A percentile compares a stretch with the other conserved stretches of the same genome.
phyloP scores from a whole-genome alignment of 345 rosid species.

The Bruguiera gymnorhiza region DNA sequence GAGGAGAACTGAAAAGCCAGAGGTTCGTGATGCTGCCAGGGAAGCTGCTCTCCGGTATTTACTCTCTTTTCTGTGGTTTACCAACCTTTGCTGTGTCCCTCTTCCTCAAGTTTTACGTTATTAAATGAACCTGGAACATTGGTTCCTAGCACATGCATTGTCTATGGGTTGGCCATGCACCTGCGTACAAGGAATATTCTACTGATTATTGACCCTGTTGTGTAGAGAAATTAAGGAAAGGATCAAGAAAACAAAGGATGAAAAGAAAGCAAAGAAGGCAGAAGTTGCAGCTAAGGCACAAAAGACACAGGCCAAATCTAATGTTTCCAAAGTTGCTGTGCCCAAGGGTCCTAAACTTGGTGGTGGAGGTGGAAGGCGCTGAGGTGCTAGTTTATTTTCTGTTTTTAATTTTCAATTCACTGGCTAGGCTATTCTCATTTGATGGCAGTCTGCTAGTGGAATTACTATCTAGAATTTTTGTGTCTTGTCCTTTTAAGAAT shows the following conservation, averaged over 20 bases:
- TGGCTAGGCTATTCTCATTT: slow-evolving; percentile 1
- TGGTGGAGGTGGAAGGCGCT: slow-evolving; percentile 38
- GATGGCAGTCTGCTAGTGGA: slow-evolving; percentile 3
- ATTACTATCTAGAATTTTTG: slow-evolving; percentile 16
- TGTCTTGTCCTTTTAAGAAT: not conserved
- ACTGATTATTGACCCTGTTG: not conserved
- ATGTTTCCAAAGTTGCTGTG: slow-evolving; percentile 12
- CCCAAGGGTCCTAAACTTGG: slow-evolving; percentile 36
- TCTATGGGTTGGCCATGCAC: not conserved
- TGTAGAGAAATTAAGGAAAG: slow-evolving; percentile 36
- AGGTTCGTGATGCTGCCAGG: slow-evolving; percentile 39
- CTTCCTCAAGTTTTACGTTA: not conserved
- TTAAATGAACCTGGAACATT: not conserved
- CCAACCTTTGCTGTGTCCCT: not conserved
- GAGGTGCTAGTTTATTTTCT: not conserved
- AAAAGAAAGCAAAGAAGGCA: slow-evolving; percentile 36
- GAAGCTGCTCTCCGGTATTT: slow-evolving; percentile 36
- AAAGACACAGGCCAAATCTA: slow-evolving; percentile 23
- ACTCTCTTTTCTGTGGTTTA: not conserved
- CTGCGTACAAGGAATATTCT: not conserved
- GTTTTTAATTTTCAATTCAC: not conserved
- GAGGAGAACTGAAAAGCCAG: slow-evolving; percentile 35
- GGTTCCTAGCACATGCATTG: not conserved
- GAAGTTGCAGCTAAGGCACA: slow-evolving; percentile 29
- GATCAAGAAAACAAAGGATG: slow-evolving; percentile 35